Evolutionary conservation across 2,329 filamentous ascomycete genomes (phyloP).

Genomic region (Colletotrichum neosansevieriae): DNA sequence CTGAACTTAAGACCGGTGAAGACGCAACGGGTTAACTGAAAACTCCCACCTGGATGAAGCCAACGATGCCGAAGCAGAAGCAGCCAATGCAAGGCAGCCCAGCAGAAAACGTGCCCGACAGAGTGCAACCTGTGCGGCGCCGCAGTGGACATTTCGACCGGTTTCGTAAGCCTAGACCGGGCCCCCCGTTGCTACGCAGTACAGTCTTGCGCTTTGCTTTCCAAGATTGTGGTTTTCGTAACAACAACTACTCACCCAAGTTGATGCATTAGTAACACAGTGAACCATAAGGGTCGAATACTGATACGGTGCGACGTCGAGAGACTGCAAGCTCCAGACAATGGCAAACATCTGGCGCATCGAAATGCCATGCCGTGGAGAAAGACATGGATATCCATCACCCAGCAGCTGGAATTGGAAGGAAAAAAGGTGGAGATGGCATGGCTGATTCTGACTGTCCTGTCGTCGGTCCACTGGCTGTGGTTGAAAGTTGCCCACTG

Average conservation of each 20-base stretch:
- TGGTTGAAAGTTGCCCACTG: no score
- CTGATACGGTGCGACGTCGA: background rate
- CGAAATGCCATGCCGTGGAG: conserved; percentile 22
- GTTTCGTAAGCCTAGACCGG: conserved; percentile 31
- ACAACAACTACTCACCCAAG: no score
- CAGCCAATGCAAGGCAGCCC: conserved; percentile 28
- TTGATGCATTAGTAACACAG: no score
- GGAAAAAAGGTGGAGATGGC: conserved; percentile 26
- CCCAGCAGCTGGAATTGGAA: background rate
- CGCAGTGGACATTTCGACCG: conserved; percentile 20
- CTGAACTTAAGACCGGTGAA: no score
- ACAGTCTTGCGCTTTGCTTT: background rate
- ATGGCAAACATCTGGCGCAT: conserved; percentile 22
- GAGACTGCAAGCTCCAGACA: conserved; percentile 12
- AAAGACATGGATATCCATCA: background rate
- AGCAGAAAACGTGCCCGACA: conserved; percentile 32
- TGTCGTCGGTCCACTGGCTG: background rate
- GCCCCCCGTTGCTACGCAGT: background rate
- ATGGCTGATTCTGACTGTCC: conserved; percentile 30
- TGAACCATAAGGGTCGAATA: background rate
- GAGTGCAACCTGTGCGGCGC: conserved; percentile 23
- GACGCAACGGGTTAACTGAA: no score
- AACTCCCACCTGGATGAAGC: background rate
- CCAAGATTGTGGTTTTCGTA: no score
- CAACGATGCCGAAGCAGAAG: background rate